Conservation (phyloP, 306 rosid genomes). For the Oxytropis ochrocephala region DNA sequence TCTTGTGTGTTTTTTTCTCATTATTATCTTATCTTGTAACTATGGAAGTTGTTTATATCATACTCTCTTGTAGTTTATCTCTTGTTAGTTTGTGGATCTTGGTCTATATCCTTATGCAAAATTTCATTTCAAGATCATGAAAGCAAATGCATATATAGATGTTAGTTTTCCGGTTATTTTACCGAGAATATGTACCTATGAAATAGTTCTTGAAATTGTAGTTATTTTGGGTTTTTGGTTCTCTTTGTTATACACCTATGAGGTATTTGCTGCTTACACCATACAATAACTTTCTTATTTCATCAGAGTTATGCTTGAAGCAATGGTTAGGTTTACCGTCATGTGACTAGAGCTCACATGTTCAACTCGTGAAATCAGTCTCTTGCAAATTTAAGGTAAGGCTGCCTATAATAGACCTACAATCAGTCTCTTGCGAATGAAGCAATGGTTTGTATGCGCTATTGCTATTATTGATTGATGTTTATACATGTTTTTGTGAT, state of each 20-base stretch:
- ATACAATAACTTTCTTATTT: too few relatives aligned
- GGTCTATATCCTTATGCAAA: slow-evolving; percentile 7
- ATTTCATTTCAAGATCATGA: neutral
- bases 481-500: neutral
- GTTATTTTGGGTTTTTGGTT: neutral
- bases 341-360: neutral
- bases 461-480: neutral
- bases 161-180: neutral
- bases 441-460: too few relatives aligned
- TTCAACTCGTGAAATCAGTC: neutral
- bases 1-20: neutral
- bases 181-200: neutral
- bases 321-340: neutral
- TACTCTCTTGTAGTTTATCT: slow-evolving; percentile 10
- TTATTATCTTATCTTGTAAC: neutral
- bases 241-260: neutral
- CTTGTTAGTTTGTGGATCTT: slow-evolving; percentile 16
- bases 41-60: slow-evolving; percentile 28
- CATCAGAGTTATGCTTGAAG: neutral
- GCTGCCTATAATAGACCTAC: neutral
- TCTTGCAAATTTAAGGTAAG: neutral
- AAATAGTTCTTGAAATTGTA: neutral
- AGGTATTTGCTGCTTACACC: neutral
- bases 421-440: too few relatives aligned
- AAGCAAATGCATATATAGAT: neutral